phyloP scores from a whole-genome alignment of 2,329 filamentous ascomycete species.

The Byssochlamys sp. region DNA sequence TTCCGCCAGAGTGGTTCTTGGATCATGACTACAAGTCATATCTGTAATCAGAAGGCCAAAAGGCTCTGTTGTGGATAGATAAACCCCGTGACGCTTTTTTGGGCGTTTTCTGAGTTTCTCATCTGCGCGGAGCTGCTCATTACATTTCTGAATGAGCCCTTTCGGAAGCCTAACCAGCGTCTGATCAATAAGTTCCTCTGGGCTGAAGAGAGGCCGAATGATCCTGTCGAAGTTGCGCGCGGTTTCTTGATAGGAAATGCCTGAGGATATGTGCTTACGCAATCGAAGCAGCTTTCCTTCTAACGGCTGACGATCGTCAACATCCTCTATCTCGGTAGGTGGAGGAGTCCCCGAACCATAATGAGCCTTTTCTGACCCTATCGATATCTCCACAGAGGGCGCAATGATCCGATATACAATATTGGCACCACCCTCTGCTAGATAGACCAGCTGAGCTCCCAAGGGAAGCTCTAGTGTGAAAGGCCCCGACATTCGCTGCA shows the following conservation, averaged over 20 bases:
- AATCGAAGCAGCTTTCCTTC: conserved; percentile 50
- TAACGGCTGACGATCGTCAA: conserved; percentile 13
- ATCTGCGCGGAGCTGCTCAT: conserved; percentile 43
- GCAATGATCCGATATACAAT: conserved; percentile 57
- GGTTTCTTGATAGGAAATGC: conserved; percentile 43
- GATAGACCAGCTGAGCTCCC: conserved; percentile 33
- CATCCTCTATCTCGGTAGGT: conserved; percentile 11
- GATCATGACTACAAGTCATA: conserved; percentile 47
- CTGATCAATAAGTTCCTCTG: conserved; percentile 48
- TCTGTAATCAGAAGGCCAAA: conserved; percentile 64
- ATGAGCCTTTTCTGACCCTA: conserved; percentile 17
- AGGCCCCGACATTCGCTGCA: conserved; percentile 24
- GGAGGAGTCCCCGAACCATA: conserved; percentile 9
- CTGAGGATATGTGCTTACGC: conserved; percentile 47
- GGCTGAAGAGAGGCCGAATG: conserved; percentile 48
- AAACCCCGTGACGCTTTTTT: conserved; percentile 42
- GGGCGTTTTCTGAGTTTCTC: conserved; percentile 38
- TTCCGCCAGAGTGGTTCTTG: conserved; percentile 46
- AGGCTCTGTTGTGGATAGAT: conserved; percentile 45
- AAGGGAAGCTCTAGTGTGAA: conserved; percentile 25
- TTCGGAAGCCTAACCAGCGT: conserved; percentile 42
- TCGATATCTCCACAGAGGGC: conserved; percentile 19
- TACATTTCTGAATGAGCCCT: conserved; percentile 40
- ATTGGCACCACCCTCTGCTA: conserved; percentile 67
- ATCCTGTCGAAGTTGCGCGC: conserved; percentile 27